phyloP scores from a whole-genome alignment of 2,329 filamentous ascomycete species.

The Cercospora sp. region DNA sequence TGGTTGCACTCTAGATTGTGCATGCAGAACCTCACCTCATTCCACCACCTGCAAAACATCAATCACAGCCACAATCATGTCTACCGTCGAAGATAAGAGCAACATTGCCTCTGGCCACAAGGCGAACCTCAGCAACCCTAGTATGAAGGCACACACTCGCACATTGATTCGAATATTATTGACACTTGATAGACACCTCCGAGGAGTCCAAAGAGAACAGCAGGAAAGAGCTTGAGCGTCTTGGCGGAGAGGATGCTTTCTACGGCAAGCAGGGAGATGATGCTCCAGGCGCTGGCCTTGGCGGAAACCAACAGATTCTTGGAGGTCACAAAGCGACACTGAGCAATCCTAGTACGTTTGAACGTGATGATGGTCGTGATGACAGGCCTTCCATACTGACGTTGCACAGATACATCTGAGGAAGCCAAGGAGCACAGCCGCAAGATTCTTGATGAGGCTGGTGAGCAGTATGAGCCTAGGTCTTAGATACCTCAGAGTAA shows the following conservation, averaged over 20 bases:
- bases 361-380: background rate
- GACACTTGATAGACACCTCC: constrained; percentile 45
- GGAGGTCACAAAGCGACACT: constrained; percentile 61
- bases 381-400: background rate
- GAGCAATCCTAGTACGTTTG: constrained; percentile 38
- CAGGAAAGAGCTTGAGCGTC: constrained; percentile 53
- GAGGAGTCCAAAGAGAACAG: constrained; percentile 59
- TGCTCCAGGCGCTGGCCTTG: constrained; percentile 10
- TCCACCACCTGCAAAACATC: background rate
- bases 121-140: constrained; percentile 59
- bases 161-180: background rate
- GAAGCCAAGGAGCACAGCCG: constrained; percentile 59
- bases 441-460: constrained; percentile 36
- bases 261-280: constrained; percentile 20
- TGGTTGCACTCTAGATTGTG: no score
- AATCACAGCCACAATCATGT: constrained; percentile 2
- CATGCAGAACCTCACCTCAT: no score
- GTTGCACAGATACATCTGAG: constrained; percentile 47
- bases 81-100: constrained; percentile 23
- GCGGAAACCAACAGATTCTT: constrained; percentile 42
- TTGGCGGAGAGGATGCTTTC: constrained; percentile 37
- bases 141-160: constrained; percentile 18
- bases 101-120: constrained; percentile 60
- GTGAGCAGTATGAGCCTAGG: constrained; percentile 7
- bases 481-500: background rate